Base-by-base conservation (phyloP, 192 early-diverging fungal species). In the Gaertneriomyces sp. region DNA sequence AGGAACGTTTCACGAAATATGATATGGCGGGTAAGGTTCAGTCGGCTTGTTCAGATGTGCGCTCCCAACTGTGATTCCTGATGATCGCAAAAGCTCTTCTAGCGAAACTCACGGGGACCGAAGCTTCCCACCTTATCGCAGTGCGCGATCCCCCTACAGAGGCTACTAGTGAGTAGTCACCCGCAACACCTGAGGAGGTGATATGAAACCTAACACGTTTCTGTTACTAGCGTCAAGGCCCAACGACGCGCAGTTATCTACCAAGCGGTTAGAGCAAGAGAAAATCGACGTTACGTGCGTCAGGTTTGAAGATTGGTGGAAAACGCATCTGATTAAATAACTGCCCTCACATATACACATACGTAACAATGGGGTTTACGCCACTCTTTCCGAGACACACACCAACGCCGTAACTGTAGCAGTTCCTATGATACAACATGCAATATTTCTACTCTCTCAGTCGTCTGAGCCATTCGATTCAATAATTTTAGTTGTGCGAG, bases 1-100 rank as follows among this genome's bases (percentile, higher is more conserved):
- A 85, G 43, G 84, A 88, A 49, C 58, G 65, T 45, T 80, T 77
- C 49, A 88, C 86, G 3, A 91, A 91, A 70, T 91, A 91, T 60
- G 68, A 80, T 56, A 89, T 91, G 69, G 86, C 85, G 66, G 65
- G 87, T 86, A 79, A 64, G 76, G 68, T 14, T 42, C 59, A 10
- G 40, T 52, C 39, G 17, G 20, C 12, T 60, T 56, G 1, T 20
- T 11, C 1, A 12, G 42, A 16, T 0, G 57, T 20, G 12, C 52
- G 64, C 42, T 39, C 9, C 53, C 10, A 14, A 20, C 49, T 45
- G 20, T 25, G 33, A 50, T 0, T 8, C 7, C 42, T 68, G 49
- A 65, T 4, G 6, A n/a, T 66, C 38, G 16, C 12, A 43, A 51
- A 51, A n/a, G n/a, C 49, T 51, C n/a, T 17, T 51, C 79, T 87